Evolutionary conservation across 306 rosid species (phyloP).

Genomic region (Psophocarpus tetragonolobus): DNA sequence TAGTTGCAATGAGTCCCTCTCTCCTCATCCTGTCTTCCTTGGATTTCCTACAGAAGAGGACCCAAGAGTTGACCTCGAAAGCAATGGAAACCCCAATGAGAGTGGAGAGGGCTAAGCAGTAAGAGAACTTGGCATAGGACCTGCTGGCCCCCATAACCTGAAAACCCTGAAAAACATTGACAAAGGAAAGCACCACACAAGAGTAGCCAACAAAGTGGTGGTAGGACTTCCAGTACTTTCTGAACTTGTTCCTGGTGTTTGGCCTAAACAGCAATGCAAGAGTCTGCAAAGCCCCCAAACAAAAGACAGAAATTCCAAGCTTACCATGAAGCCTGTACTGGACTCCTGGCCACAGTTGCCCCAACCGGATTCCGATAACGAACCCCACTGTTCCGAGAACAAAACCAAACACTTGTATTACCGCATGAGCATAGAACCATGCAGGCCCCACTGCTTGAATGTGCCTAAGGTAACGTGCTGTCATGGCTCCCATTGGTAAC

Average conservation of each 20-base stretch:
- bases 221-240: slow-evolving; percentile 92
- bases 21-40: slow-evolving; percentile 85
- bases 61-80: slow-evolving; percentile 96
- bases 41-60: slow-evolving; percentile 79
- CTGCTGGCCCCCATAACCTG: slow-evolving; percentile 84
- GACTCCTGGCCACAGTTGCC: slow-evolving; percentile 70
- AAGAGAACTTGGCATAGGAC: slow-evolving; percentile 73
- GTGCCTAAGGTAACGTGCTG: slow-evolving; percentile 81
- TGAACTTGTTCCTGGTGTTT: slow-evolving; percentile 71
- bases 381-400: slow-evolving; percentile 72
- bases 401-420: slow-evolving; percentile 61
- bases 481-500: slow-evolving; percentile 77
- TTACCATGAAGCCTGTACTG: slow-evolving; percentile 78
- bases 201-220: slow-evolving; percentile 94
- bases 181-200: slow-evolving; percentile 88
- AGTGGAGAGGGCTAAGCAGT: slow-evolving; percentile 69
- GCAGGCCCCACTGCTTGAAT: slow-evolving; percentile 65
- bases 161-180: slow-evolving; percentile 88
- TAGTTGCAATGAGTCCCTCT: slow-evolving; percentile 63
- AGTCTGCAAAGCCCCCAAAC: slow-evolving; percentile 75
- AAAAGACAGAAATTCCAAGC: slow-evolving; percentile 72
- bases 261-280: slow-evolving; percentile 81
- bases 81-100: slow-evolving; percentile 73
- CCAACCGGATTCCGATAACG: slow-evolving; percentile 65
- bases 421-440: slow-evolving; percentile 93